A percentile compares a stretch with the other conserved stretches of the same genome.
phyloP scores from a whole-genome alignment of 2,329 filamentous ascomycete genomes.

The Fusarium succisae region DNA sequence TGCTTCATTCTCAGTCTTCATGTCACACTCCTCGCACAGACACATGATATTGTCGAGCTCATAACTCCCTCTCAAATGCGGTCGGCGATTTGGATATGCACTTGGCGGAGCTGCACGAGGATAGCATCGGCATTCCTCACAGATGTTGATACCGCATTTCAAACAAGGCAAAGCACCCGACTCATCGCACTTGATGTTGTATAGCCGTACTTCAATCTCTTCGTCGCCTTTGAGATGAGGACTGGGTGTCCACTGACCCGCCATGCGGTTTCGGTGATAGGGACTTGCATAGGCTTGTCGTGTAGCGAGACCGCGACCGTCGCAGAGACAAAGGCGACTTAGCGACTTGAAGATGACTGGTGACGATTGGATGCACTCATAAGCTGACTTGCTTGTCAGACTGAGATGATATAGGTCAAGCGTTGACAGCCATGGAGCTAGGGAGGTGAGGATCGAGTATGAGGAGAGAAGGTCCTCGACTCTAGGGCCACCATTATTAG shows the following conservation, averaged over 20 bases:
- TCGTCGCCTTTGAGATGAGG: not conserved
- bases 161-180: slow-evolving; percentile 15
- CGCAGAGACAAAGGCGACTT: slow-evolving; percentile 14
- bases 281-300: slow-evolving; percentile 9
- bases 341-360: slow-evolving; percentile 3
- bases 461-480: slow-evolving; percentile 18
- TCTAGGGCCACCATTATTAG: accelerated
- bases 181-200: slow-evolving; percentile 21
- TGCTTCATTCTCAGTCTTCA: not conserved
- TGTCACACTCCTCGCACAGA: slow-evolving; percentile 17
- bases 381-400: not conserved
- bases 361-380: not conserved
- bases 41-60: slow-evolving; percentile 18
- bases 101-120: not conserved
- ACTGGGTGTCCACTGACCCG: not conserved
- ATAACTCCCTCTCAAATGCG: not conserved
- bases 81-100: not conserved
- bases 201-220: slow-evolving; percentile 21
- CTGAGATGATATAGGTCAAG: slow-evolving; percentile 22
- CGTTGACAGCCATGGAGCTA: slow-evolving; percentile 29
- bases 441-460: slow-evolving; percentile 20
- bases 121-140: slow-evolving; percentile 33
- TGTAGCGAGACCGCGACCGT: slow-evolving; percentile 15
- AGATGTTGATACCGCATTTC: slow-evolving; percentile 30
- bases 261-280: not conserved